Percentiles rank a stretch among this genome's conserved stretches.
phyloP scores from a whole-genome alignment of 306 rosid species.

The Cicer cuneatum region DNA sequence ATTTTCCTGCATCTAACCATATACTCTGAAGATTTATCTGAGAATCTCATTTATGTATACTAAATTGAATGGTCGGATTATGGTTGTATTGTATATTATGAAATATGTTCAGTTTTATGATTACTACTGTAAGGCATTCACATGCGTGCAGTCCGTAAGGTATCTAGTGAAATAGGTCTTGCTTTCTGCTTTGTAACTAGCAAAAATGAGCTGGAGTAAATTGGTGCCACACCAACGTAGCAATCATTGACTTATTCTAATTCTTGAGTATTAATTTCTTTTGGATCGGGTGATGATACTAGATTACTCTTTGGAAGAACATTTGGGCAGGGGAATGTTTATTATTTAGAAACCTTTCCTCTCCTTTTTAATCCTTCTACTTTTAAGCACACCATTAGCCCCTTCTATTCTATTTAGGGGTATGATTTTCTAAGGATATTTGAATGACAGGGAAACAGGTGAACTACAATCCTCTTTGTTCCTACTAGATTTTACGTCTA shows the following conservation, averaged over 20 bases:
- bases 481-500: constrained; percentile 24
- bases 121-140: not conserved
- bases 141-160: constrained; percentile 6
- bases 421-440: constrained; percentile 27
- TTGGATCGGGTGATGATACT: constrained; percentile 8
- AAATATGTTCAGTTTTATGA: constrained; percentile 28
- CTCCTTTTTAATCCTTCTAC: constrained; percentile 2
- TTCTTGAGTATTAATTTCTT: not conserved
- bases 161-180: constrained; percentile 18
- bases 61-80: constrained; percentile 26
- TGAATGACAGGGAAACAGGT: constrained; percentile 16
- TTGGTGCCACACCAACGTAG: constrained; percentile 4
- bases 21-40: constrained; percentile 13
- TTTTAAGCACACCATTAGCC: constrained; percentile 1
- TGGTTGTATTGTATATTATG: constrained; percentile 24
- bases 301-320: not conserved
- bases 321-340: constrained; percentile 9
- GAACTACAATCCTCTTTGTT: not conserved
- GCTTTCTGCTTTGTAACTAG: constrained; percentile 12
- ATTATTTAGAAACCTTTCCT: constrained; percentile 19
- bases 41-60: constrained; percentile 20
- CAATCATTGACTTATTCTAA: constrained; percentile 13
- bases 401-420: constrained; percentile 18
- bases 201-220: constrained; percentile 10
- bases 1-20: constrained; percentile 18